Base-by-base conservation (phyloP, 305 asterid species). In the Fraxinus latifolia region DNA sequence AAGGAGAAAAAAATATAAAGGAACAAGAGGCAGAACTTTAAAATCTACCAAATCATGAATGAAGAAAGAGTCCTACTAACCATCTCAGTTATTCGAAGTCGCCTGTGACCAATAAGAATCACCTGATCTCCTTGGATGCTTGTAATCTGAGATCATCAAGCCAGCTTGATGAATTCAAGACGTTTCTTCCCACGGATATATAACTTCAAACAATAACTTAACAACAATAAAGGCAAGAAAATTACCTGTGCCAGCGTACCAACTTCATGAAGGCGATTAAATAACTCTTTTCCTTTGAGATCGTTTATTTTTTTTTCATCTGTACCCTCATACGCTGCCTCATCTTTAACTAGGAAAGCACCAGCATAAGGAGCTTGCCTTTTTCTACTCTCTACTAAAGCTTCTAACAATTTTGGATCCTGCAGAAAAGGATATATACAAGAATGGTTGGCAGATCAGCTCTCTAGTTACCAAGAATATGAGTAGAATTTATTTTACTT, bases 301-400 rank as follows among this genome's bases (percentile, higher is more conserved):
- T 94, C 96, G 70, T 84, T 81, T 27, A 90, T 85, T 82, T 87
- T 89, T 86, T 91, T 94, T 79, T 91, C 36, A 62, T 96, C 98
- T 47, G 97, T 89, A 77, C 93, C 94, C 74, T 96, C 98, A 39
- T 91, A 53, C 42, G 87, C 94, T 84, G 92, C 92, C 82, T 90
- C 98, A 3, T 96, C 98, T 89, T 94, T 96, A 74, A 96, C 34
- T 71, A 96, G 97, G 91, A 94, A 94, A 77, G 99, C 99, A 83
- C 99, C 99, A 42, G 98, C 93, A 86, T 91, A 96, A 84, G 99
- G 98, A 77, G 98, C 98, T 85, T 94, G 99, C 85, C 99, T 86
- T 87, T 91, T 94, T 82, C 91, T 91, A 87, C 94, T 92, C 86
- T 94, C 99, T 76, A 89, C 89, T 80, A 96, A 88, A 79, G 98